phyloP scores from a whole-genome alignment of 352 stramenopile species.

The Phytophthora sojae region DNA sequence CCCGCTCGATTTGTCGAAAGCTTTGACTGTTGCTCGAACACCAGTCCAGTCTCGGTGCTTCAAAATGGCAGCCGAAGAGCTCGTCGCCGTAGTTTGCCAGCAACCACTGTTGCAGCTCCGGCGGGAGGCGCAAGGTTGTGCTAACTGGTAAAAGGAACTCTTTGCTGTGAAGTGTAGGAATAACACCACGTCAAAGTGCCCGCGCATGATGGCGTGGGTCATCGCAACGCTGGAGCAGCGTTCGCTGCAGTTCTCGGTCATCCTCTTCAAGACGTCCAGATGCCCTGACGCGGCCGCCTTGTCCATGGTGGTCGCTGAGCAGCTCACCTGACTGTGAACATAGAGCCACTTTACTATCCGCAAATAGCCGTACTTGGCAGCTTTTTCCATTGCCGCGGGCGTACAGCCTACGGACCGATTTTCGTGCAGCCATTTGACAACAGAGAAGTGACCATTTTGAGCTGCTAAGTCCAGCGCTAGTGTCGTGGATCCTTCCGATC shows the following conservation, averaged over 20 bases:
- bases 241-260: constrained; percentile 17
- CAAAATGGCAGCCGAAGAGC: constrained; percentile 11
- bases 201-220: not conserved
- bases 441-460: constrained; percentile 16
- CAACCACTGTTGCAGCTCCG: constrained; percentile 25
- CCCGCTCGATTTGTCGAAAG: not conserved
- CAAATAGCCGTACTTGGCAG: constrained; percentile 16
- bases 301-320: constrained; percentile 17
- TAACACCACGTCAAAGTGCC: constrained; percentile 23
- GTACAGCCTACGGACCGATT: constrained; percentile 21
- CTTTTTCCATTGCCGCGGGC: constrained; percentile 15
- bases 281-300: constrained; percentile 20
- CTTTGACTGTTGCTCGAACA: too few relatives aligned
- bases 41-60: too few relatives aligned
- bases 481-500: constrained; percentile 21
- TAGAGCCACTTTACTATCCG: constrained; percentile 26
- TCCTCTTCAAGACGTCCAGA: constrained; percentile 22
- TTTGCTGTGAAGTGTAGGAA: constrained; percentile 25
- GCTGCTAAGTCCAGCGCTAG: constrained; percentile 17
- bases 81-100: not conserved
- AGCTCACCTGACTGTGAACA: constrained; percentile 10
- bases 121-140: constrained; percentile 1
- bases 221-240: constrained; percentile 17
- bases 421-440: constrained; percentile 26
- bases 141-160: constrained; percentile 5